Evolutionary conservation across 306 rosid species (phyloP).

Genomic region (Trifolium pratense): DNA sequence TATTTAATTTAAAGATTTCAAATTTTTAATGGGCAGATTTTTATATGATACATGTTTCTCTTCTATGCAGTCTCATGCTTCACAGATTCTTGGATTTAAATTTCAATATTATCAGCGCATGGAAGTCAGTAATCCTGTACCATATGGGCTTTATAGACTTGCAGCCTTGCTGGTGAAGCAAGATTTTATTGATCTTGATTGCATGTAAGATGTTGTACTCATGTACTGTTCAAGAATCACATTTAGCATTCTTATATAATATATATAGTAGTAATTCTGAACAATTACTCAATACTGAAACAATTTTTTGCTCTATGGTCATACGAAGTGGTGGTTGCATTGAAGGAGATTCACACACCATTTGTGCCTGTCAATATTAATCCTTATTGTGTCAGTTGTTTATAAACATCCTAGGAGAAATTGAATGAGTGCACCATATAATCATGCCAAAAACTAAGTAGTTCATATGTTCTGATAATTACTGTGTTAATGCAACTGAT

Average conservation of each 20-base stretch:
- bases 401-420: constrained; percentile 10
- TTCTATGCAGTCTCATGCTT: constrained; percentile 94
- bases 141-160: constrained; percentile 90
- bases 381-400: constrained; percentile 7
- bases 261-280: constrained; percentile 6
- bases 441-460: constrained; percentile 26
- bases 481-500: constrained; percentile 21
- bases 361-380: constrained; percentile 14
- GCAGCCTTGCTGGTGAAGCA: constrained; percentile 94
- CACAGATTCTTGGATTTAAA: constrained; percentile 97
- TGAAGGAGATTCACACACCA: not conserved
- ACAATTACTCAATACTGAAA: not conserved
- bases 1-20: not conserved
- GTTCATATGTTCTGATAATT: constrained; percentile 7
- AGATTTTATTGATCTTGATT: constrained; percentile 87
- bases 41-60: constrained; percentile 22
- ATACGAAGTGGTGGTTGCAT: constrained; percentile 9
- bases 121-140: constrained; percentile 83
- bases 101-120: constrained; percentile 94
- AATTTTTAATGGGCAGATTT: not conserved
- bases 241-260: not conserved
- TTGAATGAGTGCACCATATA: constrained; percentile 29
- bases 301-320: constrained; percentile 20
- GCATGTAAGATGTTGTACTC: constrained; percentile 71
- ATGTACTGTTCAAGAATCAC: constrained; percentile 25